A percentile compares a stretch with the other conserved stretches of the same genome.
phyloP scores from a whole-genome alignment of 2,329 filamentous ascomycete genomes.

The Cryphonectria radicalis region DNA sequence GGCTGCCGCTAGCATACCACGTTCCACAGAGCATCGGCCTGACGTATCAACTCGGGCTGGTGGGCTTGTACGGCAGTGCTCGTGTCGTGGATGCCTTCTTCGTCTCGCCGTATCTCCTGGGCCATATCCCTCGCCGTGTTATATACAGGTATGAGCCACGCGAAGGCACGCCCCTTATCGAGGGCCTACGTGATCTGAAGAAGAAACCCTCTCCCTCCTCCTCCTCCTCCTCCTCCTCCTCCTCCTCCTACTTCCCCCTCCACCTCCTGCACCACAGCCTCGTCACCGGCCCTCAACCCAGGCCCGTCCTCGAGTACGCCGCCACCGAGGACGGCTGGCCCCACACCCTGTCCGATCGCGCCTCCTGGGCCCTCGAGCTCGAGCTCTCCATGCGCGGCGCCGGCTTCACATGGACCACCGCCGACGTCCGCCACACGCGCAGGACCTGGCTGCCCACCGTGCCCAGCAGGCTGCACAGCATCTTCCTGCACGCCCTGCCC shows the following conservation, averaged over 20 bases:
- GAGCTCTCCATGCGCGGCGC: conserved; percentile 49
- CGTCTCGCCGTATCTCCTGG: conserved; percentile 45
- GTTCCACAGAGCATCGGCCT: conserved; percentile 49
- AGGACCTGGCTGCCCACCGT: conserved; percentile 48
- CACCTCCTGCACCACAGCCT: conserved; percentile 32
- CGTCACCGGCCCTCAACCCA: conserved; percentile 33
- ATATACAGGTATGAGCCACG: conserved; percentile 43
- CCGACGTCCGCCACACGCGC: conserved; percentile 48
- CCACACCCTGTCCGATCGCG: conserved; percentile 42
- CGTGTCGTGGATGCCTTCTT: conserved; percentile 49
- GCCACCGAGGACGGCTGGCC: conserved; percentile 45
- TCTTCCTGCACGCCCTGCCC: conserved; percentile 43
- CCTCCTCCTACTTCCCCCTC: conserved; percentile 30
- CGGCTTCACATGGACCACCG: conserved; percentile 50
- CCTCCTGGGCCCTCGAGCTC: conserved; percentile 49
- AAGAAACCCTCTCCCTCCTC: neutral
- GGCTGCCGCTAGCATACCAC: conserved; percentile 46
- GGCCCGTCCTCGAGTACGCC: conserved; percentile 43
- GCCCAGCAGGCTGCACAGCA: conserved; percentile 44
- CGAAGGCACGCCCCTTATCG: conserved; percentile 35
- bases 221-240: conserved; percentile 29
- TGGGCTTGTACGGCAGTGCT: conserved; percentile 47
- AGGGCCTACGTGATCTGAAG: conserved; percentile 24
- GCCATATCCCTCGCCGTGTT: conserved; percentile 46
- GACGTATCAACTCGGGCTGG: conserved; percentile 48